A percentile compares a stretch with the other conserved stretches of the same genome.
These are phyloP conservation scores for Fusarium coffeatum DNA, from an alignment of 2,329 filamentous ascomycete genomes.

Conservation along the genomic window DNA sequence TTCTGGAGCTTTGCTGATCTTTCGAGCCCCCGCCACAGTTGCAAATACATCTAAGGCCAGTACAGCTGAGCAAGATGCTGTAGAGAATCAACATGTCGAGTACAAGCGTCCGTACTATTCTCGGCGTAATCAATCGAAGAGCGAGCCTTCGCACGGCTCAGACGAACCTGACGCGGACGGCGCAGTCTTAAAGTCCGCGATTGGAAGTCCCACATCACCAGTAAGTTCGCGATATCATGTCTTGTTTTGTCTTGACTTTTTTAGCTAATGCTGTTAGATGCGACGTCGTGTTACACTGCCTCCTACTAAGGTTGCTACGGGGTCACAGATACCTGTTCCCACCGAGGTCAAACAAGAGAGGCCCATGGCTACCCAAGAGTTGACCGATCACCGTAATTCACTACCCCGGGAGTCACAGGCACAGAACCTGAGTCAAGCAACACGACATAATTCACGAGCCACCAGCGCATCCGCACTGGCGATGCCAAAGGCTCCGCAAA, in stretches of 20 bases:
- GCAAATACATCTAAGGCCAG: slow-evolving; percentile 38
- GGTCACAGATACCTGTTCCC: slow-evolving; percentile 46
- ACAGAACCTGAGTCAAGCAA: background rate
- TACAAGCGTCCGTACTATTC: slow-evolving; percentile 55
- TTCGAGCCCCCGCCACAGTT: slow-evolving; percentile 33
- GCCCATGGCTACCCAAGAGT: background rate
- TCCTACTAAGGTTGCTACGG: slow-evolving; percentile 20
- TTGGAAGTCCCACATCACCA: slow-evolving; percentile 21
- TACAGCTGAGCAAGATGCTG: slow-evolving; percentile 25
- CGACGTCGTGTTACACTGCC: slow-evolving; percentile 48
- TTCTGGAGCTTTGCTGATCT: slow-evolving; percentile 19
- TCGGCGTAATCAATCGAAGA: slow-evolving; percentile 61
- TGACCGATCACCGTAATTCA: background rate
- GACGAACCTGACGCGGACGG: slow-evolving; percentile 32
- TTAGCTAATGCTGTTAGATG: slow-evolving; percentile 24
- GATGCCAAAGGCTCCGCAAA: background rate
- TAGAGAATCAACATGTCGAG: slow-evolving; percentile 32
- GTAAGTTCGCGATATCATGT: slow-evolving; percentile 7
- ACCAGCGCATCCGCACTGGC: background rate
- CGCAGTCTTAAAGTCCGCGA: background rate
- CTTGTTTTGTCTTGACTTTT: background rate
- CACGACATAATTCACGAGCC: background rate
- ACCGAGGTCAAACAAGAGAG: slow-evolving; percentile 26
- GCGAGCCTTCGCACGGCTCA: slow-evolving; percentile 54
- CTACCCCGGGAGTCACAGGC: background rate